These are phyloP conservation scores for Clonostachys rhizophaga DNA, from an alignment of 2,329 filamentous ascomycete species.

Conservation along the genomic window DNA sequence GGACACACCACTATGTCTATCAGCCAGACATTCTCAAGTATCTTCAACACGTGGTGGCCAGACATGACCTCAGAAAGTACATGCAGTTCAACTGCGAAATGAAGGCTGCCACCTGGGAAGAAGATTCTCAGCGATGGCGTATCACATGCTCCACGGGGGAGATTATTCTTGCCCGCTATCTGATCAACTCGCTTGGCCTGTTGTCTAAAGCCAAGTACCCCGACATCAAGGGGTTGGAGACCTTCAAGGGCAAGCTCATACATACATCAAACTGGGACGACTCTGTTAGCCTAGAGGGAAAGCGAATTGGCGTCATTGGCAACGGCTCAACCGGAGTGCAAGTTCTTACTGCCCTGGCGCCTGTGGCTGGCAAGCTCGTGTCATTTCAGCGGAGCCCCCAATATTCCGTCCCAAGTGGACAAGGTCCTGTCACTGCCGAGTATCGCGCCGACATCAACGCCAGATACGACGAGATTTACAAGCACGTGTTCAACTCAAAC, in stretches of 20 bases:
- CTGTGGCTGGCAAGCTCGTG: slow-evolving; percentile 4
- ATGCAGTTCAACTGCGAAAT: slow-evolving; percentile 34
- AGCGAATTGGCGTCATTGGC: not conserved
- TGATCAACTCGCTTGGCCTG: not conserved
- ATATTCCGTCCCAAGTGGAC: slow-evolving; percentile 8
- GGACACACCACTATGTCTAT: not conserved
- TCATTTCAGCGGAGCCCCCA: slow-evolving; percentile 9
- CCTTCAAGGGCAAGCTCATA: slow-evolving; percentile 27
- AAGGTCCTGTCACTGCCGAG: slow-evolving; percentile 1
- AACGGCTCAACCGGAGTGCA: not conserved
- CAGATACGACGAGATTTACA: slow-evolving; percentile 20
- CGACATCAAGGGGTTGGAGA: not conserved
- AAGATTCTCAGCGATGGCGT: slow-evolving; percentile 17
- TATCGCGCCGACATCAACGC: slow-evolving; percentile 8
- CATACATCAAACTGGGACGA: slow-evolving; percentile 31
- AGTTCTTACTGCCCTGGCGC: not conserved
- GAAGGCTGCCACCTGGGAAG: slow-evolving; percentile 21
- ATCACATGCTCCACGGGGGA: slow-evolving; percentile 5
- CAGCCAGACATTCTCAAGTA: slow-evolving; percentile 5
- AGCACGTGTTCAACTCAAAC: slow-evolving; percentile 9
- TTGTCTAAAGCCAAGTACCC: not conserved
- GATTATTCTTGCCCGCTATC: not conserved
- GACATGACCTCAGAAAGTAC: slow-evolving; percentile 21
- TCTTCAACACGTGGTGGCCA: slow-evolving; percentile 3
- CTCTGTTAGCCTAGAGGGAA: not conserved